These are phyloP conservation scores for Lachnellula hyalina DNA, from an alignment of 2,329 filamentous ascomycete species.

Conservation along the genomic window DNA sequence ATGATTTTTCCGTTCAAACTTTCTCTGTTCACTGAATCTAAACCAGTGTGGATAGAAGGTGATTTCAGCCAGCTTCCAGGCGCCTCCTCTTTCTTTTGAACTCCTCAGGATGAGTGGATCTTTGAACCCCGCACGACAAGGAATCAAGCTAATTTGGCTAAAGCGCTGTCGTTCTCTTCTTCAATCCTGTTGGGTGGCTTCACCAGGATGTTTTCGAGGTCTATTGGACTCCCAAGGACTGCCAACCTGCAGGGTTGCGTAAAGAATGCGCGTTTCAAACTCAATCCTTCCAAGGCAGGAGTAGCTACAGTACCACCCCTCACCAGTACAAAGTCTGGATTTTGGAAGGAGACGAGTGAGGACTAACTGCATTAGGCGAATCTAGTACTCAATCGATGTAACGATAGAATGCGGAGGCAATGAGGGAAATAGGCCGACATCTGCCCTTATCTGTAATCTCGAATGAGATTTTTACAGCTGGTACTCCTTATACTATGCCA, in stretches of 20 bases:
- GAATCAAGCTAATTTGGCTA: slow-evolving; percentile 2
- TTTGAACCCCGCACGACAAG: slow-evolving; percentile 3
- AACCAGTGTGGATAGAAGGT: not conserved
- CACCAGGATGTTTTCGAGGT: not conserved
- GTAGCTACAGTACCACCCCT: slow-evolving; percentile 4
- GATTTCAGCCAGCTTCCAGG: not conserved
- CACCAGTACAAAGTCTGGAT: not conserved
- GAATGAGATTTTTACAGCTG: slow-evolving; percentile 7
- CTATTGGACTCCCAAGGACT: not conserved
- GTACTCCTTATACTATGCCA: not conserved
- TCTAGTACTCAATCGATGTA: not conserved
- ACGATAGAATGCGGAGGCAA: not conserved
- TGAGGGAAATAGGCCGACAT: slow-evolving; percentile 17
- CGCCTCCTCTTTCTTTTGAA: not conserved
- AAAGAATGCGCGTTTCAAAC: not conserved
- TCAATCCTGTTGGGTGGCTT: not conserved
- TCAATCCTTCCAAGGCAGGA: not conserved
- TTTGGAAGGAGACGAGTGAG: not conserved
- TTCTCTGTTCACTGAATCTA: not conserved
- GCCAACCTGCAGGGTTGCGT: slow-evolving; percentile 2
- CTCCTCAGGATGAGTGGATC: not conserved
- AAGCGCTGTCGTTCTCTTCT: not conserved
- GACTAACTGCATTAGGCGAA: slow-evolving; percentile 7
- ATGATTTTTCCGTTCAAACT: not conserved
- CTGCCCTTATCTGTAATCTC: slow-evolving; percentile 2